Evolutionary conservation across 2,329 filamentous ascomycete genomes (phyloP), one percentile per base, ranked within the genome.

Genomic region (Epichloe gansuensis): DNA sequence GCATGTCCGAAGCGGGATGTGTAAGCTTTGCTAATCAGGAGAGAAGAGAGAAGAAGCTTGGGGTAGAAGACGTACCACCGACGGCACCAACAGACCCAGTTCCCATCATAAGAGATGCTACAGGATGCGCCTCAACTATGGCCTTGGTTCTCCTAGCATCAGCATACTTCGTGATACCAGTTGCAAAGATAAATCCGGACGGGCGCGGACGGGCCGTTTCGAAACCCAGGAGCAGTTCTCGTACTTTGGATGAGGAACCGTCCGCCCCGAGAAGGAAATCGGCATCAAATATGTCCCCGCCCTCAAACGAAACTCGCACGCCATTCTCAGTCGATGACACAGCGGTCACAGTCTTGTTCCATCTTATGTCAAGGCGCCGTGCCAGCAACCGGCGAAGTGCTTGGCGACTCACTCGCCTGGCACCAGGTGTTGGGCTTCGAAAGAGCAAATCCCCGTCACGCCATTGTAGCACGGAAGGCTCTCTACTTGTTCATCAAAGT

Each of bases 391-490:
- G 51, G 11, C 68, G 64, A 46, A 71, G 51, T n/a, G 61, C 58
- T 51, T 62, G 61, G 4, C 68, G 62, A 37, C 64, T 65, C 2
- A 71, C 58, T n/a, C 68, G 65, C 42, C 68, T 57, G 1, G 63
- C 60, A 3, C 64, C 66, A 6, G 66, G 63, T 35, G 64, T 62
- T 5, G 60, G 58, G 51, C 61, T 68, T 41, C 52, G 58, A 58
- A 71, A 68, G 5, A 72, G 58, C 8, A 66, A 46, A 25, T 67
- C 60, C 69, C 69, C 2, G 67, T 71, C 13, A 63, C 52, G 28
- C 67, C 66, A 52, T 65, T 65, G 54, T 65, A 66, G 12, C 60
- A 60, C 2, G 65, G 62, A 2, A 71, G 52, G 44, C 54, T 60
- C 57, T 69, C 66, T 8, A 59, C 59, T 21, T 59, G 54, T 23